Base-by-base conservation (phyloP, 148 eudicot genomes). In the Amaranthus hypochondriacus region DNA sequence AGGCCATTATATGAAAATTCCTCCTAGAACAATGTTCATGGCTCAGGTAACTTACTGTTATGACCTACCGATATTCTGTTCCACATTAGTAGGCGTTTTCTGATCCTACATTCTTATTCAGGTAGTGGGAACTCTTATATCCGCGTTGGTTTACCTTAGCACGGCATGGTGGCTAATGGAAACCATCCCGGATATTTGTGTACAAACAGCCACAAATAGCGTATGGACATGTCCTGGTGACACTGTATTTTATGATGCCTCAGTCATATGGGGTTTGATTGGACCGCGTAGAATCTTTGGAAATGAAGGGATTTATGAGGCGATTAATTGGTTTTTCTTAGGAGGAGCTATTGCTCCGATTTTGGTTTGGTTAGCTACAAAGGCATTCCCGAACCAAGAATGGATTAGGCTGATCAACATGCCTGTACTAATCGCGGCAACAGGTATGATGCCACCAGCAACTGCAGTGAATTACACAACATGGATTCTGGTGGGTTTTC, bases 151-250 rank as follows among this genome's bases (percentile, higher is more conserved):
- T 51, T 95, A 92, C 85, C 80, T 89, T 68, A 66, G 76, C 46
- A 92, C 99, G 0, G 97, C 99, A 4, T 92, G 99, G 99, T 95
- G 97, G 97, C 78, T 95, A 62, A 92, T 95, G 96, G 97, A 92
- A 69, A 87, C 90, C 6, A 92, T 95, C 73, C 92, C 97, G 0
- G 90, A 84, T 68, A 95, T 92, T 3, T 95, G 99, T 51, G 81
- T 83, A 15, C 70, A 80, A 14, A 78, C 87, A 5, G 81, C 89
- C 59, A 65, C 89, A 3, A 78, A 73, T 47, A 77, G 68, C 8
- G 88, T 92, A 11, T 95, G 97, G 99, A 95, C 99, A 9, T 95
- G 99, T 70, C 99, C 99, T 4, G 15, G 82, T 2, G 99, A 95
- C 73, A 88, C 86, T 0, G 97, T 95, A 4, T 95, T 95, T 78